Conservation (phyloP, 441 rosid species). For the Gossypium aridum region DNA sequence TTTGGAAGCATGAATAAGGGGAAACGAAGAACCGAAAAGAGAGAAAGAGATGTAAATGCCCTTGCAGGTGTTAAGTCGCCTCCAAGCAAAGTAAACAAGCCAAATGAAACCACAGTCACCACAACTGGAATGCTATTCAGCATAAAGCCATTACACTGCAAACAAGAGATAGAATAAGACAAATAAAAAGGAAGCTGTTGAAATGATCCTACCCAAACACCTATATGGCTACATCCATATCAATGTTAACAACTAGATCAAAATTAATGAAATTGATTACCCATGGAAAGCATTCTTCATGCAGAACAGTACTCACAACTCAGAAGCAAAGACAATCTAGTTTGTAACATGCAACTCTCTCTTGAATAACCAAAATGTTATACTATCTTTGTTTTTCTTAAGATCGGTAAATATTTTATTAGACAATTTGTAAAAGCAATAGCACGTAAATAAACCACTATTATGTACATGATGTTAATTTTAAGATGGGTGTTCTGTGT, state of each 20-base stretch:
- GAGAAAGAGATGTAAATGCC: slow-evolving; percentile 96
- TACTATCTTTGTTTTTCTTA: neutral
- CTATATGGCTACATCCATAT: slow-evolving; percentile 4
- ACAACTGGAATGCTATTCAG: slow-evolving; percentile 87
- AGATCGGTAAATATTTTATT: neutral
- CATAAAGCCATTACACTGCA: slow-evolving; percentile 78
- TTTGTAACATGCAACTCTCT: neutral
- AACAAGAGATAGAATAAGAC: slow-evolving; percentile 27
- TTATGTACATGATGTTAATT: neutral
- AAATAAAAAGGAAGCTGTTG: neutral
- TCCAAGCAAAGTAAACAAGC: slow-evolving; percentile 93
- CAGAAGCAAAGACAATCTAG: neutral
- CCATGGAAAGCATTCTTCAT: neutral
- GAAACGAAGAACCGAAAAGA: slow-evolving; percentile 94
- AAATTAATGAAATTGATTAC: neutral
- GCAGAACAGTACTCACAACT: neutral
- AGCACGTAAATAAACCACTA: neutral
- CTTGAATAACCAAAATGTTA: slow-evolving; percentile 7
- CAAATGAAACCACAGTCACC: slow-evolving; percentile 93
- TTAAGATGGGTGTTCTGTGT: neutral
- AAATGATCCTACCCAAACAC: neutral
- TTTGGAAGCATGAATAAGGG: slow-evolving; percentile 96
- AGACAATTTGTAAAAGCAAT: neutral
- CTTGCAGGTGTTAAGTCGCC: slow-evolving; percentile 98
- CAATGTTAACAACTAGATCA: neutral